Evolutionary conservation across 805 yeast species (phyloP).

Genomic region (Metahyphopichia silvanorum): DNA sequence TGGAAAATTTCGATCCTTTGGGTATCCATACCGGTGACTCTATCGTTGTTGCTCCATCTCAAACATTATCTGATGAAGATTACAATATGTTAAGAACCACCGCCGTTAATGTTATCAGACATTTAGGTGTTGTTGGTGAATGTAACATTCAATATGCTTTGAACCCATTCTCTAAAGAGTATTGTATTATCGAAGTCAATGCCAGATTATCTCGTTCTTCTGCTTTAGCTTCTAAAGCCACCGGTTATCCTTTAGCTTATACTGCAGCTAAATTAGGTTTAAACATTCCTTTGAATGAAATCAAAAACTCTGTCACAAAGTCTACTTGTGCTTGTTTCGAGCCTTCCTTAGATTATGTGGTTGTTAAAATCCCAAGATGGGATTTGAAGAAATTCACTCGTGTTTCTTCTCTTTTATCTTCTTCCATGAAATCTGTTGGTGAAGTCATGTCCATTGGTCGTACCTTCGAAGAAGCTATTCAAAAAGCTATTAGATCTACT

Average conservation of each 20-base stretch:
- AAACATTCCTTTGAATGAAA: conserved; percentile 86
- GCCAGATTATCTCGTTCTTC: conserved; percentile 97
- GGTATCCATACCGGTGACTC: conserved; percentile 99
- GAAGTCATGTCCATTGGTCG: conserved; percentile 98
- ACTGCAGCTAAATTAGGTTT: conserved; percentile 97
- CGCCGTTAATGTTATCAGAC: conserved; percentile 95
- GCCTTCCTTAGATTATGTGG: conserved; percentile 95
- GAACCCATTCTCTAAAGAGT: conserved; percentile 89
- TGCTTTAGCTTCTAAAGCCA: conserved; percentile 98
- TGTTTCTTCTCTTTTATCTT: conserved; percentile 81
- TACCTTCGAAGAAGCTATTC: conserved; percentile 96
- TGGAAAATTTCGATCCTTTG: conserved; percentile 98
- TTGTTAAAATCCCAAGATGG: conserved; percentile 98
- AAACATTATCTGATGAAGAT: conserved; percentile 93
- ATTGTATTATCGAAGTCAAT: conserved; percentile 96
- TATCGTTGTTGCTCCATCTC: conserved; percentile 98
- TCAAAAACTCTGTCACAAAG: conserved; percentile 89
- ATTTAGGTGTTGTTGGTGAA: conserved; percentile 98
- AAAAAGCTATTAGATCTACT: conserved; percentile 94
- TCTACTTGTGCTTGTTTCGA: conserved; percentile 95
- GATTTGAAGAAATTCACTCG: conserved; percentile 93
- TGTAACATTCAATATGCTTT: conserved; percentile 97
- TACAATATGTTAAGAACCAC: conserved; percentile 97
- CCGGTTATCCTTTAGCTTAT: conserved; percentile 97
- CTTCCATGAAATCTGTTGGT: conserved; percentile 98